A percentile compares a stretch with the other conserved stretches of the same genome.
Conservation (phyloP, 1,139 yeast genomes). For the Kodamaea plutei region DNA sequence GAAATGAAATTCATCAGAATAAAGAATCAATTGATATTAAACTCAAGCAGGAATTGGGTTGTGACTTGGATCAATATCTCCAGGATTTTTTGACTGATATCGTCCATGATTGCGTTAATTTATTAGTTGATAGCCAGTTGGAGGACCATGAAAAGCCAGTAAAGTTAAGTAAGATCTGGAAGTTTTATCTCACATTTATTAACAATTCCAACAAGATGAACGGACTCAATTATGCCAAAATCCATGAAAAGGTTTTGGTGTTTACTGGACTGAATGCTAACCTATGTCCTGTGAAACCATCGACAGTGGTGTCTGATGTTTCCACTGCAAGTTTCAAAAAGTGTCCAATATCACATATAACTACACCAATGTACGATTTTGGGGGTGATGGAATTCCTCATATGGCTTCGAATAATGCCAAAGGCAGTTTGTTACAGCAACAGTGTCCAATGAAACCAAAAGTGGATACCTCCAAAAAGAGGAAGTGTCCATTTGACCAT, state of each 20-base stretch:
- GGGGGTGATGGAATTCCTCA: background rate
- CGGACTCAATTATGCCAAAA: slow-evolving; percentile 28
- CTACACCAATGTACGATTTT: slow-evolving; percentile 19
- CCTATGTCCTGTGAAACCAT: slow-evolving; percentile 14
- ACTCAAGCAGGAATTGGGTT: slow-evolving; percentile 8
- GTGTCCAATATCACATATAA: slow-evolving; percentile 32
- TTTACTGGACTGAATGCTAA: slow-evolving; percentile 15
- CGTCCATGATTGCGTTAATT: slow-evolving; percentile 20
- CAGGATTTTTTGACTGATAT: slow-evolving; percentile 17
- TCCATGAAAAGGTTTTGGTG: slow-evolving; percentile 34
- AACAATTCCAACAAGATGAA: slow-evolving; percentile 28
- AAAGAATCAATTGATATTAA: slow-evolving; percentile 7
- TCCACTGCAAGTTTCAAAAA: slow-evolving; percentile 11
- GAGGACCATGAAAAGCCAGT: slow-evolving; percentile 20
- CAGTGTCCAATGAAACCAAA: background rate
- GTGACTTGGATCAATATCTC: slow-evolving; percentile 14
- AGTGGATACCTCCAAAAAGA: slow-evolving; percentile 8
- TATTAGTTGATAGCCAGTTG: slow-evolving; percentile 14
- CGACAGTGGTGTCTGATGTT: background rate
- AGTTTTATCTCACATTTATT: slow-evolving; percentile 36
- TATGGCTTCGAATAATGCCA: background rate
- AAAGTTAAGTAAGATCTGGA: slow-evolving; percentile 38
- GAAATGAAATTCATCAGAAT: slow-evolving; percentile 8
- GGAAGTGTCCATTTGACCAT: slow-evolving; percentile 36
- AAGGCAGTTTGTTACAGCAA: background rate